Evolutionary conservation across 805 yeast species (phyloP).

Genomic region (Candida montana): DNA sequence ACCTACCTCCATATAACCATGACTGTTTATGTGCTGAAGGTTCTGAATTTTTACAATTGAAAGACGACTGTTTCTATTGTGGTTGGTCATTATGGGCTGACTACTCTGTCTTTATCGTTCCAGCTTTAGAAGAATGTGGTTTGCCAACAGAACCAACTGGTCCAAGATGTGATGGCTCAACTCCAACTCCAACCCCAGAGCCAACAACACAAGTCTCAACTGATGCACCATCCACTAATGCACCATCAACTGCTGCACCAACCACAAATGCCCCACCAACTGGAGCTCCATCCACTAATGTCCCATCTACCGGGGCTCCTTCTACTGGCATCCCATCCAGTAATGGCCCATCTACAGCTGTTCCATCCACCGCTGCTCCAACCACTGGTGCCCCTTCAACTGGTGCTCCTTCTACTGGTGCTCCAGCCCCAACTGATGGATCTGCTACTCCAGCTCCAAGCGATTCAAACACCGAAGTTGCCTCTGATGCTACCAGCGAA

Average conservation of each 20-base stretch:
- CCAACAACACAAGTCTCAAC: not conserved
- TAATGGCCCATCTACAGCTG: not conserved
- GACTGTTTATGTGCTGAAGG: conserved; percentile 4
- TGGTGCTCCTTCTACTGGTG: not conserved
- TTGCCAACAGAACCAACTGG: conserved; percentile 10
- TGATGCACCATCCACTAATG: not conserved
- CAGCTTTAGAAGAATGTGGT: conserved; percentile 6
- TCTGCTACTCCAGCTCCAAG: not conserved
- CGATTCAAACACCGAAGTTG: too few relatives aligned
- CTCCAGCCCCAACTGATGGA: not conserved
- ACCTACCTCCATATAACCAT: conserved; percentile 5
- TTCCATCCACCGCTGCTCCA: not conserved
- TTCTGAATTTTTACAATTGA: conserved; percentile 1
- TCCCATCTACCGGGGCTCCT: not conserved
- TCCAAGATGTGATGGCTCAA: not conserved
- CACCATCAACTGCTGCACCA: not conserved
- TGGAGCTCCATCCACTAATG: not conserved
- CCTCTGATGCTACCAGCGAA: not conserved
- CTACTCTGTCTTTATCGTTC: conserved; percentile 1
- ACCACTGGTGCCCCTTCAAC: not conserved
- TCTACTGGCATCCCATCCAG: not conserved
- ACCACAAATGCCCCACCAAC: conserved; percentile 1
- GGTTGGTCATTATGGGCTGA: conserved; percentile 9
- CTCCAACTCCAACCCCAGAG: not conserved
- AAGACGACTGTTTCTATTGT: conserved; percentile 8